These are phyloP conservation scores for Globisporangium solare DNA, from an alignment of 352 stramenopile genomes.

Conservation along the genomic window DNA sequence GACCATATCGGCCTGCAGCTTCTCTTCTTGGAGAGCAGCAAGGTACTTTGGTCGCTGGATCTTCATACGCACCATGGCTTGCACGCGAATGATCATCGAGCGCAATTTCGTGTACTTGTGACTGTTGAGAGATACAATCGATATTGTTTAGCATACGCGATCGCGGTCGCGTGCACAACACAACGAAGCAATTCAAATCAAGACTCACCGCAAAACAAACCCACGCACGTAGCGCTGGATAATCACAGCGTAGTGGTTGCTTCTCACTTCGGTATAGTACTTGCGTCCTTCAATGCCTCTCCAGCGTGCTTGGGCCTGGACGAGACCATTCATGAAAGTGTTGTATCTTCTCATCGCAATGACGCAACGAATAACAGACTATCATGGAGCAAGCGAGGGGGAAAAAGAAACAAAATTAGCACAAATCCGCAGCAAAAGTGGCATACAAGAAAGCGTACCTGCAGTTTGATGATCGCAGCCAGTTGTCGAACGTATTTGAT, in stretches of 20 bases:
- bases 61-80: constrained; percentile 78
- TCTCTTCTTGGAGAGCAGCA: constrained; percentile 69
- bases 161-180: background rate
- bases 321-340: constrained; percentile 68
- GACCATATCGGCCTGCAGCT: constrained; percentile 81
- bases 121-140: constrained; percentile 5
- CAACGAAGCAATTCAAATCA: background rate
- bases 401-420: background rate
- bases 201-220: constrained; percentile 48
- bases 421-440: too few relatives aligned
- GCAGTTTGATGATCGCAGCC: constrained; percentile 76
- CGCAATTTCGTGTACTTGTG: constrained; percentile 62
- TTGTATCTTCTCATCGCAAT: constrained; percentile 83
- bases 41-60: constrained; percentile 77
- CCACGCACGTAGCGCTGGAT: constrained; percentile 79
- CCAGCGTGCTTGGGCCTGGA: constrained; percentile 60
- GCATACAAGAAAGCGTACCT: constrained; percentile 20
- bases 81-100: constrained; percentile 68
- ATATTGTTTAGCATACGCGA: background rate
- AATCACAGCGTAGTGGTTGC: constrained; percentile 78
- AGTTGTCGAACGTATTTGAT: constrained; percentile 77
- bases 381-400: constrained; percentile 2
- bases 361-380: constrained; percentile 77
- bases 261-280: constrained; percentile 67
- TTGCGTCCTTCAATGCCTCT: constrained; percentile 65